Percentiles rank a stretch among this genome's conserved stretches.
phyloP scores from a whole-genome alignment of 768 basidiomycete species.

The Russula virescens region DNA sequence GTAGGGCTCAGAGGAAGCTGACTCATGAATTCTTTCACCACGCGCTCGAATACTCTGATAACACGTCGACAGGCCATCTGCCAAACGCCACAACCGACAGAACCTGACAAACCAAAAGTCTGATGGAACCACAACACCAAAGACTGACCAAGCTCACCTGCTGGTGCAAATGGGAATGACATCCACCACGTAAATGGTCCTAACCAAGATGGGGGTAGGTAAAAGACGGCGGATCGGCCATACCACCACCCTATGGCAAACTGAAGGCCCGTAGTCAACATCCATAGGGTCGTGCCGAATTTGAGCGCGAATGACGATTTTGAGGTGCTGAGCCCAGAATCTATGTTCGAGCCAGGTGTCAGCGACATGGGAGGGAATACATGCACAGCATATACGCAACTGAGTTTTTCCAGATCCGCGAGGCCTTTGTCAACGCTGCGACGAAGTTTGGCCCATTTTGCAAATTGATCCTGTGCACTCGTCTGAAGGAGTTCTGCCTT shows the following conservation, averaged over 20 bases:
- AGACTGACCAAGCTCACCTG: slow-evolving; percentile 43
- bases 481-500: slow-evolving; percentile 86
- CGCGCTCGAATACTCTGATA: slow-evolving; percentile 66
- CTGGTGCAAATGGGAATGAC: slow-evolving; percentile 85
- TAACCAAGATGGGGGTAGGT: slow-evolving; percentile 85
- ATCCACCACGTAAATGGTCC: slow-evolving; percentile 86
- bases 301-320: slow-evolving; percentile 68
- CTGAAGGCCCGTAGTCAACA: slow-evolving; percentile 82
- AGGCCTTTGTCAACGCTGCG: slow-evolving; percentile 89
- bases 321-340: slow-evolving; percentile 70
- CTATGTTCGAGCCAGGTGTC: slow-evolving; percentile 35
- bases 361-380: neutral
- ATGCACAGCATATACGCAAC: slow-evolving; percentile 44
- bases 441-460: slow-evolving; percentile 94
- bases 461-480: slow-evolving; percentile 95
- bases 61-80: slow-evolving; percentile 89
- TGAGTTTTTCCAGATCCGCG: slow-evolving; percentile 85
- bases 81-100: slow-evolving; percentile 92
- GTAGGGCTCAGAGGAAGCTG: neutral
- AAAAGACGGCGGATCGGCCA: slow-evolving; percentile 86
- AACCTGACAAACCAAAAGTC: slow-evolving; percentile 46
- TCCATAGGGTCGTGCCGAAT: slow-evolving; percentile 73
- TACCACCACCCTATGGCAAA: slow-evolving; percentile 89
- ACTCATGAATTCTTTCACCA: slow-evolving; percentile 20
- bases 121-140: slow-evolving; percentile 2